phyloP scores from a whole-genome alignment of 768 basidiomycete genomes.

The Termitomyces sp. region DNA sequence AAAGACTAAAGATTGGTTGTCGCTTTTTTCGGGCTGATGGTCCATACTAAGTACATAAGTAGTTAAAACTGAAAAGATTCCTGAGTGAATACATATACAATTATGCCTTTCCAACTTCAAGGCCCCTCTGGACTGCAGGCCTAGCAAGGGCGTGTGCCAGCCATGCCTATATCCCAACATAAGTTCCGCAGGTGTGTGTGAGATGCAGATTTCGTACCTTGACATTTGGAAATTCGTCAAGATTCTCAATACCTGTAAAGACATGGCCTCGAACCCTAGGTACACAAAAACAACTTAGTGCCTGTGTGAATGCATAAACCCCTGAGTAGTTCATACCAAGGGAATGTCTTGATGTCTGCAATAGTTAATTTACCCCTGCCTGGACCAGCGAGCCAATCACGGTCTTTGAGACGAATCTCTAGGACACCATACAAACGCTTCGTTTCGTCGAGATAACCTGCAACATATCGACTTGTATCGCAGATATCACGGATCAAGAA shows the following conservation, averaged over 20 bases:
- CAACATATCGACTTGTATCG: conserved; percentile 10
- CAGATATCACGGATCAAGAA: neutral
- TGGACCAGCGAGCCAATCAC: conserved; percentile 79
- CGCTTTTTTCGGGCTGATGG: neutral
- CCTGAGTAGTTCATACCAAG: conserved; percentile 39
- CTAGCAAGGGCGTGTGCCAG: conserved; percentile 14
- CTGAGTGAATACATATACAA: neutral
- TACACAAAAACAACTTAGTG: neutral
- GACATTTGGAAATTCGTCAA: conserved; percentile 18
- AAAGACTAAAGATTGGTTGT: neutral
- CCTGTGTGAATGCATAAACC: neutral
- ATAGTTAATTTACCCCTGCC: conserved; percentile 61
- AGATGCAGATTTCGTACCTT: conserved; percentile 14
- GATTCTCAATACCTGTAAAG: conserved; percentile 26
- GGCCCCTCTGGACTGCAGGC: conserved; percentile 16
- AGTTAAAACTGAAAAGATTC: neutral
- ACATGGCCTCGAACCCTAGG: conserved; percentile 49
- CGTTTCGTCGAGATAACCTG: conserved; percentile 78
- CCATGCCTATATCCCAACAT: conserved; percentile 15
- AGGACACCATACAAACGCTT: conserved; percentile 80
- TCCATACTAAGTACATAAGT: neutral
- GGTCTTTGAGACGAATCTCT: conserved; percentile 64
- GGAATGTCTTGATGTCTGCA: conserved; percentile 65
- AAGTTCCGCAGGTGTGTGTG: neutral
- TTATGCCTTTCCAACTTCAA: conserved; percentile 11